A percentile compares a stretch with the other conserved stretches of the same genome.
phyloP scores from a whole-genome alignment of 1,139 yeast species.

The Williopsis jadinii region DNA sequence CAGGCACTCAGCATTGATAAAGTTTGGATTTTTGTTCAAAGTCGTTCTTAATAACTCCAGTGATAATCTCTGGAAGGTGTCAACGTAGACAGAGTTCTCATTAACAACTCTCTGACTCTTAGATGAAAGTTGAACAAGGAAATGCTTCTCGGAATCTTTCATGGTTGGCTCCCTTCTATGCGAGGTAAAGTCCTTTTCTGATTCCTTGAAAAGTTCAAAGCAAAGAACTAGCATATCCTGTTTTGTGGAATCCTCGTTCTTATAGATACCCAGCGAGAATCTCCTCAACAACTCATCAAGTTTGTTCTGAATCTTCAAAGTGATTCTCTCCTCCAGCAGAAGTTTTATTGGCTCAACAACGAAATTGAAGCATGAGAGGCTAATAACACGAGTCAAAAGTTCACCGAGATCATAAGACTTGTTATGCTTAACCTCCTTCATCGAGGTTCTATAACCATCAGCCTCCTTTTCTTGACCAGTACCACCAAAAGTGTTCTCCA shows the following conservation, averaged over 20 bases:
- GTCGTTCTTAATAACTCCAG: slow-evolving; percentile 74
- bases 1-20: slow-evolving; percentile 55
- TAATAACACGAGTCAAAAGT: slow-evolving; percentile 58
- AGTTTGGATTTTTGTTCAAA: slow-evolving; percentile 49
- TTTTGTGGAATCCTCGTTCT: slow-evolving; percentile 50
- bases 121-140: slow-evolving; percentile 59
- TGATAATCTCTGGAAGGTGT: slow-evolving; percentile 67
- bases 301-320: slow-evolving; percentile 64
- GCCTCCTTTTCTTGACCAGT: slow-evolving; percentile 95
- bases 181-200: slow-evolving; percentile 30
- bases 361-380: slow-evolving; percentile 50
- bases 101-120: slow-evolving; percentile 46
- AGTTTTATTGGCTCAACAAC: slow-evolving; percentile 65
- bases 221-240: slow-evolving; percentile 63
- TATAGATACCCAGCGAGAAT: slow-evolving; percentile 69
- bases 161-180: slow-evolving; percentile 15
- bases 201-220: slow-evolving; percentile 62
- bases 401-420: slow-evolving; percentile 89
- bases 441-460: slow-evolving; percentile 78
- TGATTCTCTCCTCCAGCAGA: slow-evolving; percentile 57
- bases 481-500: slow-evolving; percentile 91
- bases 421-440: slow-evolving; percentile 87
- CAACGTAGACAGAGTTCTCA: slow-evolving; percentile 43
- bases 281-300: slow-evolving; percentile 75
- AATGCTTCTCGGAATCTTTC: slow-evolving; percentile 47